Evolutionary conservation across 1,284 basidiomycete species (phyloP), one percentile per base, ranked within the genome.

Genomic region (Erythrobasidium hasegawianum): DNA sequence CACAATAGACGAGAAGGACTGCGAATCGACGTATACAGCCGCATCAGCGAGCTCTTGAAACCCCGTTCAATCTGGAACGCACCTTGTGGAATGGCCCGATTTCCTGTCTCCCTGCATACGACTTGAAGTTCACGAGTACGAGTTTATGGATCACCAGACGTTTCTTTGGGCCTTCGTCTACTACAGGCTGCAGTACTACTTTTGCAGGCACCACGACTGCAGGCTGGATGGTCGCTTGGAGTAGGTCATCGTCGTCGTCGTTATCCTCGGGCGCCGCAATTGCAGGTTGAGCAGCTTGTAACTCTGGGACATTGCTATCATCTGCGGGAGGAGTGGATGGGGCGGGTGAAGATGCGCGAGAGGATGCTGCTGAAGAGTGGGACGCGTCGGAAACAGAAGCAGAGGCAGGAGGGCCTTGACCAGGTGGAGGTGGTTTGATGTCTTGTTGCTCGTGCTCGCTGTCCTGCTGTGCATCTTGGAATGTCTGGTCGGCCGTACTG

Each of bases 81-180:
- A 88, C 90, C 81, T 97, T 97, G 79, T 98, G 95, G 79, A 99
- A 99, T 0, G 96, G 95, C 0, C 95, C 96, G 71, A 98, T 98
- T 74, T 94, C 91, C 77, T 97, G 94, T 52, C 90, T 81, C 3
- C 93, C 95, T 10, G 92, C 93, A 75, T 97, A 97, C 71, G 90
- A 95, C 82, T 99, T 98, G 82, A 99, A 99, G 78, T 98, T 88
- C 64, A 94, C 83, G 0, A 99, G 83, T 0, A 87, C 92, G 79
- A 99, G 86, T 78, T 96, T 95, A 77, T 97, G 89, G 68, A 99
- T 98, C 40, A 96, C 89, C 24, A 98, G 81, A 16, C 95, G 86
- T 14, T 88, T 65, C 26, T 54, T 58, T 18, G 66, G 59, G 2
- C 55, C 57, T 27, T 47, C 47, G 16, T 65, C 33, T 33, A 33